A percentile compares a stretch with the other conserved stretches of the same genome.
Evolutionary conservation across 352 stramenopile species (phyloP).

Genomic region (Pythium insidiosum): DNA sequence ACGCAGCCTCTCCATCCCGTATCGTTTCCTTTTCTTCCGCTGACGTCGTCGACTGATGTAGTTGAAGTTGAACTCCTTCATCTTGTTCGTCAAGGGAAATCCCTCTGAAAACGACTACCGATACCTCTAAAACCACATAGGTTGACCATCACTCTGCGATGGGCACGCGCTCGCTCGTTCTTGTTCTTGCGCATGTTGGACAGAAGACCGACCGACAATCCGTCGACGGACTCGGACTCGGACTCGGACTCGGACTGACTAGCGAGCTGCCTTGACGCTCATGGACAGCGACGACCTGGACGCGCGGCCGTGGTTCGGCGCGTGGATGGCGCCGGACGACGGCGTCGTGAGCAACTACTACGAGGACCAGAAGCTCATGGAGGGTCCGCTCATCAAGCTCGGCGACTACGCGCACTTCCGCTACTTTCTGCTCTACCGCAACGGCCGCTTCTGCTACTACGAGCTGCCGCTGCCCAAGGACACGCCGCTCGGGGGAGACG

Average conservation of each 20-base stretch:
- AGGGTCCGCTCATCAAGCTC: conserved; percentile 79
- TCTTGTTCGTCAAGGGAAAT: background rate
- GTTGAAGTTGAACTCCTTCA: no score
- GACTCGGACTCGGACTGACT: no score
- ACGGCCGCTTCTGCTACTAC: conserved; percentile 83
- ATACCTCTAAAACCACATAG: no score
- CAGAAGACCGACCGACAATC: no score
- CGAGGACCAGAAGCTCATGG: conserved; percentile 81
- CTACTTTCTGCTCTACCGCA: conserved; percentile 80
- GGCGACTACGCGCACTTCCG: conserved; percentile 83
- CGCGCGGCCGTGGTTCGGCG: conserved; percentile 34
- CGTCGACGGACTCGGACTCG: no score
- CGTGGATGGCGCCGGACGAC: conserved; percentile 46
- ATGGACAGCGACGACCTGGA: conserved; percentile 14
- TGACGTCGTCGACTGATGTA: no score
- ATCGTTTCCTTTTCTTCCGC: background rate
- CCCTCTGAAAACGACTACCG: conserved; percentile 1
- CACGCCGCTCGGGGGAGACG: conserved; percentile 1
- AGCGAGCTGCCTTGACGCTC: no score
- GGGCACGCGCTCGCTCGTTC: no score
- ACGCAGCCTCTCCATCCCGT: conserved; percentile 8
- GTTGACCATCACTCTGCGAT: no score
- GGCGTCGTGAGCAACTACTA: conserved; percentile 71
- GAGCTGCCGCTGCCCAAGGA: conserved; percentile 60
- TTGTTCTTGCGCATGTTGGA: no score